Base-by-base conservation (phyloP, 371 early-diverging fungal genomes). In the Mortierella sp. region DNA sequence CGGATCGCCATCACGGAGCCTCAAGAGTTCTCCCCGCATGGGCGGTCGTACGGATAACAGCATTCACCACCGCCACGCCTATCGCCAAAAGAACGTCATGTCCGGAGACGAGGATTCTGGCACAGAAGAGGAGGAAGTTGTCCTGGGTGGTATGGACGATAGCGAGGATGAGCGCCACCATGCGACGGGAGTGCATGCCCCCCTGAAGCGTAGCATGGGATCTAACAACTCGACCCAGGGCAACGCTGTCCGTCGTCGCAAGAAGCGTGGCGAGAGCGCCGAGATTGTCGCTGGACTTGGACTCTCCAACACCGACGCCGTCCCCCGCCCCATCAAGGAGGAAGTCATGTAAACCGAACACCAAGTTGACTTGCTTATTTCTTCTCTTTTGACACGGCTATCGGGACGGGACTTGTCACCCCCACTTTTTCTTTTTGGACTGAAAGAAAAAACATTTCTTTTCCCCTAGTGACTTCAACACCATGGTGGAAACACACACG, bases 211-310 rank as follows among this genome's bases (percentile, higher is more conserved):
- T 6, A 82, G 78, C 78, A 82, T 77, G 82, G 75, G 70, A 44
- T 75, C 83, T 16, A 29, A 65, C 39, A 82, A 41, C 22, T 47
- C 77, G 50, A 65, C 77, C 26, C 77, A 81, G 39, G 82, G 74
- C 74, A 82, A 71, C 16, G 75, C 77, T n/a, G 83, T 82, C 40
- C 83, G 83, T 47, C 78, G 78, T 24, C 83, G 78, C 70, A 82
- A 82, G 48, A 82, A 77, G 83, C 71, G 78, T 26, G 78, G 83
- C 40, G 83, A 77, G 78, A 82, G 83, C 31, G 83, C 82, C 31
- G 82, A 81, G 68, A 52, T 67, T 37, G 75, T 78, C 41, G 83
- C 83, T 7, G 83, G 83, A 24, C 66, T 82, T 16, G 78, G 78
- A 37, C 65, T 66, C 31, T 53, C 41, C 61, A 44, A 40, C 64